Conservation (phyloP, 83 land plant species). For the Isoetes engelmannii region DNA sequence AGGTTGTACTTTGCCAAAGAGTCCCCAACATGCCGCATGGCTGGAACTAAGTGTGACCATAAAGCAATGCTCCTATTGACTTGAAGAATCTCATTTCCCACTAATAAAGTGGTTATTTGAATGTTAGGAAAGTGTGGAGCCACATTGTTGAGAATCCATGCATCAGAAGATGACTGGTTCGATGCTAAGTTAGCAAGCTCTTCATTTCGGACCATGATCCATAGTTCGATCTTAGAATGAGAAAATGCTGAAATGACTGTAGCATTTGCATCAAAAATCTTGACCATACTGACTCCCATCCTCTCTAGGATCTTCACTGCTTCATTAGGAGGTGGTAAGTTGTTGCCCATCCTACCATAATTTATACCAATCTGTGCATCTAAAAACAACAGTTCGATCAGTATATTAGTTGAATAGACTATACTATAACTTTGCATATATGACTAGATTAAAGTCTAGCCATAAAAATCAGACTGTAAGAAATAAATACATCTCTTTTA, state of each 20-base stretch:
- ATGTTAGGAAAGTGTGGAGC: constrained; percentile 43
- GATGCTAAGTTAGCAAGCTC: constrained; percentile 54
- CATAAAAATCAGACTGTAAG: too few species aligned
- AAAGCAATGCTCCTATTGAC: constrained; percentile 32
- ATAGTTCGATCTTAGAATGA: constrained; percentile 47
- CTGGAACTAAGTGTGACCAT: constrained; percentile 37
- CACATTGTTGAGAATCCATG: constrained; percentile 61
- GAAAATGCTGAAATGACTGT: constrained; percentile 57
- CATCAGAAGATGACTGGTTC: constrained; percentile 50
- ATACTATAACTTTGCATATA: too few species aligned
- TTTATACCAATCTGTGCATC: constrained; percentile 33
- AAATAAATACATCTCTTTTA: too few species aligned
- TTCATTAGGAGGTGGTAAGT: constrained; percentile 45
- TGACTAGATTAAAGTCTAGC: too few species aligned
- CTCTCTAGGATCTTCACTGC: constrained; percentile 44
- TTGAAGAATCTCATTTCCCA: constrained; percentile 67
- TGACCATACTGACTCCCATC: constrained; percentile 38
- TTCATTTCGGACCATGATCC: constrained; percentile 55
- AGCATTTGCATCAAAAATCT: constrained; percentile 49
- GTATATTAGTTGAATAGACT: too few species aligned
- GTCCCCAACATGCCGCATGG: constrained; percentile 52
- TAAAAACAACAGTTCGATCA: too few species aligned
- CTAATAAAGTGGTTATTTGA: constrained; percentile 53
- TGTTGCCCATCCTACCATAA: constrained; percentile 38
- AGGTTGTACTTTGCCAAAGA: constrained; percentile 55